Base-by-base conservation (phyloP, 2,329 filamentous ascomycete genomes). In the Knufia fluminis region DNA sequence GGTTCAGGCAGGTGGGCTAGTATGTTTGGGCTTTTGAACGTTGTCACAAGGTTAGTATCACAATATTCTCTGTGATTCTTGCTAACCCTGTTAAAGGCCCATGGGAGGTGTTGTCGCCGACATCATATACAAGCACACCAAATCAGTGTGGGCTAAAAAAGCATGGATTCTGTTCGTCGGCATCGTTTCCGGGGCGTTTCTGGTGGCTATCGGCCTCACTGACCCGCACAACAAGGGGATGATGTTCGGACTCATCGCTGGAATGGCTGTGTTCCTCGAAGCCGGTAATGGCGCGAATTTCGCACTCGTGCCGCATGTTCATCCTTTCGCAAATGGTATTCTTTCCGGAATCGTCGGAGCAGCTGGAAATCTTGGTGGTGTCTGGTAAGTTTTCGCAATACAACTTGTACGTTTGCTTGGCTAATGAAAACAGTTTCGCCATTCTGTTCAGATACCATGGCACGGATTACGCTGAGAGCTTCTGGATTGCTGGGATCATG, bases 201-300 rank as follows among this genome's bases (percentile, higher is more conserved):
- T 77, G 51, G 68, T 85, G 54, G 72, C 76, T 14, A 80, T 84
- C 55, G 82, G 82, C 2, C 59, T 79, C n/a, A 63, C 74, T 0
- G 70, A 92, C 63, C 76, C 85, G 0, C 75, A 80, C 23, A 62
- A 74, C 22, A 65, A 82, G 42, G 68, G 74, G 6, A 80, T 78
- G 2, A 82, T 94, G 75, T 81, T 92, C 49, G 86, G 85, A 1
- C 78, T 95, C 4, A 71, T 94, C 7, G 82, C 83, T 1, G 76
- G 86, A 7, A 76, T 89, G 69, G 86, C 85, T 1, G 75, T 94
- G 62, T 94, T 94, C 70, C 69, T 89, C 38, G 87, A 94, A 64
- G 86, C 85, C 1, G 82, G 82, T 36, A 95, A 95, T 63, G 90
- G 90, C 0, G 82, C 86, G 35, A 92, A 86, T 68, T 95, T 92